Evolutionary conservation across 768 basidiomycete genomes (phyloP).

Genomic region (Calocybe indica): DNA sequence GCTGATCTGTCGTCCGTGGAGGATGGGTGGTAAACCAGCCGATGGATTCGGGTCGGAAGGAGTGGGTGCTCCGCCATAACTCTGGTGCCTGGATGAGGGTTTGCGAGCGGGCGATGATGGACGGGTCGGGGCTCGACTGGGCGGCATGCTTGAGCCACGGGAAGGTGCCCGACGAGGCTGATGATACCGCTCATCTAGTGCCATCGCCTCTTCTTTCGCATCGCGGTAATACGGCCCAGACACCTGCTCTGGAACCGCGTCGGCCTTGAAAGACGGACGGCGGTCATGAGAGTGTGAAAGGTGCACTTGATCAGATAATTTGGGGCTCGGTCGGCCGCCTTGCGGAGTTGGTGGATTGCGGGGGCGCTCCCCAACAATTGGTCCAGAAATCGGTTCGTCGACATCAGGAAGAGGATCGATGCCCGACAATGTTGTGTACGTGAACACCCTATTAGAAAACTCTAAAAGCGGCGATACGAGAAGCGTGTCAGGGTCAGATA

Average conservation of each 20-base stretch:
- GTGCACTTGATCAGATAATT: no score
- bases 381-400: slow-evolving; percentile 10
- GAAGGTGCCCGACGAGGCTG: slow-evolving; percentile 12
- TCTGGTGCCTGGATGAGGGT: neutral
- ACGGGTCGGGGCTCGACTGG: slow-evolving; percentile 1
- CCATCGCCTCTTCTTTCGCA: no score
- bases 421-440: slow-evolving; percentile 18
- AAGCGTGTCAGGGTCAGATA: slow-evolving; percentile 27
- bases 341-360: neutral
- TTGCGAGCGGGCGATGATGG: slow-evolving; percentile 1
- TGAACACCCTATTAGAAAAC: slow-evolving; percentile 25
- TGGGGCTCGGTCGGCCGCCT: no score
- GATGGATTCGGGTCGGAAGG: neutral
- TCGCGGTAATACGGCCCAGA: no score
- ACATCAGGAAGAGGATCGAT: slow-evolving; percentile 31
- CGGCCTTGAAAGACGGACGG: no score
- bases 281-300: no score
- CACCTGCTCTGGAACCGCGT: no score
- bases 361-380: neutral
- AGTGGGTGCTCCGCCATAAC: neutral
- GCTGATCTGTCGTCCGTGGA: neutral
- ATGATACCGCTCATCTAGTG: neutral
- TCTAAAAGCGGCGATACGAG: slow-evolving; percentile 40
- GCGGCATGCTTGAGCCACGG: slow-evolving; percentile 3
- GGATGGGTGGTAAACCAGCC: no score